Base-by-base conservation (phyloP, 176 grass and related monocot species). In the Musa itinerans region DNA sequence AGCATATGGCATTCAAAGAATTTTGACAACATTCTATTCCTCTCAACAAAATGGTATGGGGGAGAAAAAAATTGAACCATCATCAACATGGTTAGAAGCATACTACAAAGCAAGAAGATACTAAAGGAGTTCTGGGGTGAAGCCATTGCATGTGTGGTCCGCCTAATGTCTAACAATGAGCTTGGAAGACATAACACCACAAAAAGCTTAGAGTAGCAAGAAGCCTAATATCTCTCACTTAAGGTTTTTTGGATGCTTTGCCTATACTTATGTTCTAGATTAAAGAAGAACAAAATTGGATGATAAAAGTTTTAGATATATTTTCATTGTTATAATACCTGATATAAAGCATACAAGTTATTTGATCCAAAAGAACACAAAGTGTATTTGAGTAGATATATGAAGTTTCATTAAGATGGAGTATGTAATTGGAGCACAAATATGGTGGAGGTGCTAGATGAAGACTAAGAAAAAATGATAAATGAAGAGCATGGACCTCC, bases 11-110 rank as follows among this genome's bases (percentile, higher is more conserved):
- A 59, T 56, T 11, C 53, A 54, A 54, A 54, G 9, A 54, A 6
- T 12, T 14, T 56, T 56, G 6, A 11, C 16, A 64, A 7, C 27
- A 11, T 1, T 19, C 67, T 10, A 23, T 26, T 24, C 64, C 19
- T 26, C 62, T 14, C 48, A 78, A n/a, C 34, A 78, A n/a, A 78
- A 78, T 69, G 19, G 63, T 11, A 43, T 78, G 11, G 50, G 55
- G 1, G 49, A 69, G 26, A 78, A 17, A 68, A 62, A 29, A 78
- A 78, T 22, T 16, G 66, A 54, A 69, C 34, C 8, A 29, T 69
- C 0, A 0, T 78, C 19, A 27, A 17, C 5, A 78, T 78, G 61
- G 63, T 17, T 6, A 25, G 49, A 50, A 69, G 58, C 23, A 67
- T 69, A 58, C 43, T 68, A 43, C 64, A 69, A 67, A 68, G 10